Percentiles rank a stretch among this genome's conserved stretches.
phyloP scores from a whole-genome alignment of 352 stramenopile genomes.

The Globisporangium takayamanum region DNA sequence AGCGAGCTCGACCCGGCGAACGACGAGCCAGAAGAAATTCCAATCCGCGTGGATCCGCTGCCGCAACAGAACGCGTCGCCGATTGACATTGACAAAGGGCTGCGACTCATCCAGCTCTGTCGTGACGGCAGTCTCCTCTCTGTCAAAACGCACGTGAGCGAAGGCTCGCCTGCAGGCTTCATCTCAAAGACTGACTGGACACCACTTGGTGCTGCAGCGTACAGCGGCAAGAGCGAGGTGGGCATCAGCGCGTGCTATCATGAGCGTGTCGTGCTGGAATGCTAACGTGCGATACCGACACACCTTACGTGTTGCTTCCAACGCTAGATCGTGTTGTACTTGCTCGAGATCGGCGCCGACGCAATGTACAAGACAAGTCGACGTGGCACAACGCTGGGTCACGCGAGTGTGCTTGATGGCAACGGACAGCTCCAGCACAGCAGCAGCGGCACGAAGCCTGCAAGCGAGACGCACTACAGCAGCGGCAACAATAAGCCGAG shows the following conservation, averaged over 20 bases:
- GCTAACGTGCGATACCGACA: no score
- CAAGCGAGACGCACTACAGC: constrained; percentile 3
- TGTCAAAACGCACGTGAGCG: constrained; percentile 33
- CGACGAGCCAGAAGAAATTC: constrained; percentile 35
- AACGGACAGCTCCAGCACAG: not conserved
- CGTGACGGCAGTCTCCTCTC: constrained; percentile 32
- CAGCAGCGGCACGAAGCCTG: constrained; percentile 4
- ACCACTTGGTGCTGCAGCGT: constrained; percentile 55
- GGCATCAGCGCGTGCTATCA: not conserved
- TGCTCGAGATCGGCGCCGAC: constrained; percentile 65
- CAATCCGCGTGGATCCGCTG: constrained; percentile 50
- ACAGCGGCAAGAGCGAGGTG: constrained; percentile 55
- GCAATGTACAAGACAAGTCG: constrained; percentile 58
- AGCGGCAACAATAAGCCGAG: constrained; percentile 12
- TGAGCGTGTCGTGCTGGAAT: no score
- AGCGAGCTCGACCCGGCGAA: constrained; percentile 15
- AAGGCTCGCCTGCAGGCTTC: constrained; percentile 54
- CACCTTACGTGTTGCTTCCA: no score
- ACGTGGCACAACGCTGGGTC: constrained; percentile 9
- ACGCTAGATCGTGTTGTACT: constrained; percentile 44
- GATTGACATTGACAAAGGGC: constrained; percentile 43
- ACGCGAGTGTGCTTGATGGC: not conserved
- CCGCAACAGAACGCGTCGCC: constrained; percentile 44
- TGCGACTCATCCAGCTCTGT: constrained; percentile 59
- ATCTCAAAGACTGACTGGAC: constrained; percentile 78